These are phyloP conservation scores for Amanita rubescens DNA, from an alignment of 768 basidiomycete species.

Conservation along the genomic window DNA sequence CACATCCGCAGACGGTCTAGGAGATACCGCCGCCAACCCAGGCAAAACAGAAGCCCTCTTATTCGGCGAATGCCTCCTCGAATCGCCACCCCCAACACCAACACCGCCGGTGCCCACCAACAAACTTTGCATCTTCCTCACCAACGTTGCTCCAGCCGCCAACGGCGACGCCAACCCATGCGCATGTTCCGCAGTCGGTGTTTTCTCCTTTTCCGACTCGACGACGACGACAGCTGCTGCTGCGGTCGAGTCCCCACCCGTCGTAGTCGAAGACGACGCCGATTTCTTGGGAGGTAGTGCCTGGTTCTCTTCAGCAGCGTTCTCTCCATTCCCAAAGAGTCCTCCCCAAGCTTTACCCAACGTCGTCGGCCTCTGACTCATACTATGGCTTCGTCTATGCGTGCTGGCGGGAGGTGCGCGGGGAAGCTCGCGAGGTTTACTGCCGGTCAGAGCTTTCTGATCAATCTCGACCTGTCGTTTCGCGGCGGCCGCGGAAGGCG, in stretches of 20 bases:
- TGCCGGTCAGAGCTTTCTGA: conserved; percentile 16
- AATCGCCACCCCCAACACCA: conserved; percentile 38
- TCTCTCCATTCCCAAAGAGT: conserved; percentile 44
- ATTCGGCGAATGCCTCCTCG: conserved; percentile 25
- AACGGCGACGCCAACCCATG: conserved; percentile 27
- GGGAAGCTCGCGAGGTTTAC: conserved; percentile 33
- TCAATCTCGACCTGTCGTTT: conserved; percentile 20
- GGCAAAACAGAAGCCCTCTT: conserved; percentile 46
- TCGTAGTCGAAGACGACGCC: too few species aligned
- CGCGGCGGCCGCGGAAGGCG: conserved; percentile 24
- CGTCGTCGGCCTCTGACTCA: conserved; percentile 68
- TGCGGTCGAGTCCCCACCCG: too few species aligned
- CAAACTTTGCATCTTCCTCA: conserved; percentile 70
- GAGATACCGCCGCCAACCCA: conserved; percentile 21
- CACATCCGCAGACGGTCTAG: conserved; percentile 25
- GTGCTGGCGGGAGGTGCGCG: conserved; percentile 72
- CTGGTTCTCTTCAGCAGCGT: conserved; percentile 35
- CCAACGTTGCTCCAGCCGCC: conserved; percentile 63
- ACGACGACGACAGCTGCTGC: too few species aligned
- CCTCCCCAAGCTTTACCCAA: conserved; percentile 49
- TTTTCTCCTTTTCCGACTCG: conserved; percentile 22
- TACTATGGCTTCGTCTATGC: conserved; percentile 76
- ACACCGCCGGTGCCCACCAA: conserved; percentile 48
- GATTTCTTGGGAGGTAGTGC: conserved; percentile 34
- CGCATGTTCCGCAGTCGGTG: conserved; percentile 5